Evolutionary conservation across 495 filamentous ascomycete species (phyloP).

Genomic region (Penicillium bialowiezense): DNA sequence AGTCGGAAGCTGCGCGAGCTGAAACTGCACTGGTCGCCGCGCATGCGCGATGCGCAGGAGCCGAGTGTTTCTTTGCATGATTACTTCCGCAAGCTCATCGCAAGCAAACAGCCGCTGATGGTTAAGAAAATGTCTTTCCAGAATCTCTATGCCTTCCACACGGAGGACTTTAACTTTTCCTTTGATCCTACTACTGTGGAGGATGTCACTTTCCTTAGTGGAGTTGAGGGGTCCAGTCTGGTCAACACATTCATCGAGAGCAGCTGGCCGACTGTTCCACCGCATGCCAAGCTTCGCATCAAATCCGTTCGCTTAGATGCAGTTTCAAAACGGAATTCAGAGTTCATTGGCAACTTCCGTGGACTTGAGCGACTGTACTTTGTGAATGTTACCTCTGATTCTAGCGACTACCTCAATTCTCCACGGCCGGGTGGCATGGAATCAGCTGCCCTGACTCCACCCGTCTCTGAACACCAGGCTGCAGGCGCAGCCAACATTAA

Average conservation of each 20-base stretch:
- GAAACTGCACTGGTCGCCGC: conserved; percentile 58
- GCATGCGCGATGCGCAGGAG: conserved; percentile 58
- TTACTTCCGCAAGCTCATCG: conserved; percentile 55
- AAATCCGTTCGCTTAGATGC: conserved; percentile 44
- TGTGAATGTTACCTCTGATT: conserved; percentile 34
- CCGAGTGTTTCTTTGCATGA: conserved; percentile 51
- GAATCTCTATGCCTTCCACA: conserved; percentile 57
- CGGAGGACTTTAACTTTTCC: conserved; percentile 37
- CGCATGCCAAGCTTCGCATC: conserved; percentile 20
- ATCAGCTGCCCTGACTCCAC: conserved; percentile 28
- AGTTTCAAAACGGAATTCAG: conserved; percentile 36
- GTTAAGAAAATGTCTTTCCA: conserved; percentile 51
- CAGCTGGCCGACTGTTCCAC: conserved; percentile 41
- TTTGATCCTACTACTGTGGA: conserved; percentile 42
- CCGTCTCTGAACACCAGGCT: conserved; percentile 17
- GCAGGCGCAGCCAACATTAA: conserved; percentile 10
- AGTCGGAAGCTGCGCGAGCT: conserved; percentile 53
- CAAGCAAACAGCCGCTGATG: conserved; percentile 39
- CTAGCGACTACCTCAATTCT: conserved; percentile 28
- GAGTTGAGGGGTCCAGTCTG: conserved; percentile 34
- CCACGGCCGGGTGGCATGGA: conserved; percentile 17
- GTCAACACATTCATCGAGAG: conserved; percentile 56
- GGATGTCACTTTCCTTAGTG: conserved; percentile 52
- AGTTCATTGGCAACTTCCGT: conserved; percentile 35
- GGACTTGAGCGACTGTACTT: conserved; percentile 48